A percentile compares a stretch with the other conserved stretches of the same genome.
phyloP scores from a whole-genome alignment of 1,284 basidiomycete genomes.

The Golubevia pallescens region DNA sequence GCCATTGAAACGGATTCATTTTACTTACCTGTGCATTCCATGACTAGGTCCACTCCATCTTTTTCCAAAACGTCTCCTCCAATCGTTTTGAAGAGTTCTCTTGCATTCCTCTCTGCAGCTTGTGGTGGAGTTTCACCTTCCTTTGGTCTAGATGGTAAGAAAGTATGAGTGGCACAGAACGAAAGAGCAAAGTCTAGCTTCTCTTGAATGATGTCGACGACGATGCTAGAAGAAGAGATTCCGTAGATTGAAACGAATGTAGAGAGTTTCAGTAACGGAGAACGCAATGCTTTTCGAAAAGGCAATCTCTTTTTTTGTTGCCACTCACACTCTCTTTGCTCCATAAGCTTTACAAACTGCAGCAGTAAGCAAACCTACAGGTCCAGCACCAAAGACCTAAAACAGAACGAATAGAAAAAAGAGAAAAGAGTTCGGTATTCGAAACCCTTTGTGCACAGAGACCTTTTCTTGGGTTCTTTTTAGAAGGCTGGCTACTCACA shows the following conservation, averaged over 20 bases:
- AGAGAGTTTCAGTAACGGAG: not conserved
- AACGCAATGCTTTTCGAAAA: slow-evolving; percentile 18
- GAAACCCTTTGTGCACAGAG: slow-evolving; percentile 65
- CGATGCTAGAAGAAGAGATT: slow-evolving; percentile 10
- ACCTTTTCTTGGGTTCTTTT: slow-evolving; percentile 62
- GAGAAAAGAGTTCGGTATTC: slow-evolving; percentile 52
- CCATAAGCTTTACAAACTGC: slow-evolving; percentile 81
- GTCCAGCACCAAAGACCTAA: slow-evolving; percentile 81
- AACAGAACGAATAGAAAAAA: not conserved
- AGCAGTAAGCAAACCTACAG: slow-evolving; percentile 89
- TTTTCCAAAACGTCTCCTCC: slow-evolving; percentile 66
- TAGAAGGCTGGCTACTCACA: slow-evolving; percentile 69
- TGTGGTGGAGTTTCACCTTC: slow-evolving; percentile 47
- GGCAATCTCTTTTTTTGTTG: not conserved
- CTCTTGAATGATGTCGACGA: slow-evolving; percentile 75
- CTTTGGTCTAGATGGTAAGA: slow-evolving; percentile 68
- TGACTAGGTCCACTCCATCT: slow-evolving; percentile 70
- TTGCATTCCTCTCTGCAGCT: slow-evolving; percentile 70
- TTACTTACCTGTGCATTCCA: slow-evolving; percentile 70
- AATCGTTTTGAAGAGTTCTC: slow-evolving; percentile 65
- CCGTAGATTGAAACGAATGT: not conserved
- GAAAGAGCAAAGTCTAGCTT: slow-evolving; percentile 84
- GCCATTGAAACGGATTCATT: not conserved
- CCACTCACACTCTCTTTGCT: slow-evolving; percentile 45
- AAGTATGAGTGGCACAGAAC: slow-evolving; percentile 87